A percentile compares a stretch with the other conserved stretches of the same genome.
These are phyloP conservation scores for Trichomonas gallinae DNA, from an alignment of 208 protist species.

Conservation along the genomic window DNA sequence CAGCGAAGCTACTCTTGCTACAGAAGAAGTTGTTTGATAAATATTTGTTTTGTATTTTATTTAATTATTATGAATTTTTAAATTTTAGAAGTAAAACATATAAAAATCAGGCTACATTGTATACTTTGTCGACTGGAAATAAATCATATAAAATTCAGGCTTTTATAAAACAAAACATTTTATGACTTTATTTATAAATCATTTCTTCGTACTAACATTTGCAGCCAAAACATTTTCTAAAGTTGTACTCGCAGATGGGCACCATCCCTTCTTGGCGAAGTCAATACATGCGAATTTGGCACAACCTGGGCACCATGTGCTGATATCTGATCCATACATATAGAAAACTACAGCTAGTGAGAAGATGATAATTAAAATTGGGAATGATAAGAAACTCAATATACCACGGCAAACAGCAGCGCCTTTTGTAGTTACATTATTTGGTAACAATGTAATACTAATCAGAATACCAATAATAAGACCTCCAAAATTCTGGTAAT, in stretches of 20 bases:
- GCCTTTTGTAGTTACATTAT: neutral
- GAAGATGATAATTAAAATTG: neutral
- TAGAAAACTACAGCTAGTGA: neutral
- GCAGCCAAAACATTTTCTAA: neutral
- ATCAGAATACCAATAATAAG: neutral
- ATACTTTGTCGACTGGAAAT: neutral
- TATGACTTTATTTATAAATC: neutral
- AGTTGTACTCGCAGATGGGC: neutral
- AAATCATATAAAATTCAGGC: neutral
- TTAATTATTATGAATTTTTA: no score
- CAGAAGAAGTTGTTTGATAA: neutral
- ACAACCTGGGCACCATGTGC: neutral
- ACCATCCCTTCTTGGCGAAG: neutral
- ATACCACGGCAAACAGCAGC: neutral
- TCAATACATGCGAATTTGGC: neutral
- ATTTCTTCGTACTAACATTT: neutral
- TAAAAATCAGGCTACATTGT: neutral
- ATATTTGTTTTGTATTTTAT: neutral
- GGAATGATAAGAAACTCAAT: neutral
- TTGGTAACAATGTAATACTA: neutral
- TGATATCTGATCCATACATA: neutral
- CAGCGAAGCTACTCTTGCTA: neutral
- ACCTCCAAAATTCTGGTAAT: neutral
- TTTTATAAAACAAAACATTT: neutral
- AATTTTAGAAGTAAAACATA: neutral